Evolutionary conservation across 805 yeast genomes (phyloP).

Genomic region (Starmera quercuum): DNA sequence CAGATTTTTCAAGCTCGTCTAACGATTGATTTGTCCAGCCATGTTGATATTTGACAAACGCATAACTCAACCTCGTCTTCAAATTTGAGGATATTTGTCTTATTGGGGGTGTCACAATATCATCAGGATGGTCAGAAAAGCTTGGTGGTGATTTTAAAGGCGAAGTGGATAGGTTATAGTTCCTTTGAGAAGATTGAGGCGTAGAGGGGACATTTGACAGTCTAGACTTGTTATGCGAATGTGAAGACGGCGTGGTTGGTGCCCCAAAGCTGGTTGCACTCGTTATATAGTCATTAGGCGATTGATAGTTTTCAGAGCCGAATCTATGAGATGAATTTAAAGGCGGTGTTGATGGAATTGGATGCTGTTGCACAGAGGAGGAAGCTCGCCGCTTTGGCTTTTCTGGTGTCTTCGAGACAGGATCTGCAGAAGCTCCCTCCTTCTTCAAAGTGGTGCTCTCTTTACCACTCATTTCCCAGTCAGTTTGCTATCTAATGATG

Average conservation of each 20-base stretch:
- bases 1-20: conserved; percentile 18
- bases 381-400: background rate
- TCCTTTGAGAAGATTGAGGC: conserved; percentile 7
- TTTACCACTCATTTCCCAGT: conserved; percentile 1
- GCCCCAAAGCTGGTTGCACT: conserved; percentile 6
- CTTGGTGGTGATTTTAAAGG: conserved; percentile 21
- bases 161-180: conserved; percentile 4
- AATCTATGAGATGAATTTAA: background rate
- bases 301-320: conserved; percentile 5
- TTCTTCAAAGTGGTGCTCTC: background rate
- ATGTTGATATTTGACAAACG: conserved; percentile 29
- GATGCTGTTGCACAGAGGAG: background rate
- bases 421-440: background rate
- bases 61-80: conserved; percentile 32
- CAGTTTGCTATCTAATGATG: too few relatives aligned
- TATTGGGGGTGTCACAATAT: conserved; percentile 29
- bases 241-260: conserved; percentile 17
- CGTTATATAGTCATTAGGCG: conserved; percentile 11
- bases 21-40: conserved; percentile 22
- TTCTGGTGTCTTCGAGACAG: background rate
- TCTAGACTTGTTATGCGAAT: conserved; percentile 3
- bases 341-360: conserved; percentile 5
- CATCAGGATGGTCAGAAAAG: conserved; percentile 15
- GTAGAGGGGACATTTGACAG: conserved; percentile 19
- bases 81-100: conserved; percentile 31